These are phyloP conservation scores for Coleophoma crateriformis DNA, from an alignment of 2,329 filamentous ascomycete genomes.

Conservation along the genomic window DNA sequence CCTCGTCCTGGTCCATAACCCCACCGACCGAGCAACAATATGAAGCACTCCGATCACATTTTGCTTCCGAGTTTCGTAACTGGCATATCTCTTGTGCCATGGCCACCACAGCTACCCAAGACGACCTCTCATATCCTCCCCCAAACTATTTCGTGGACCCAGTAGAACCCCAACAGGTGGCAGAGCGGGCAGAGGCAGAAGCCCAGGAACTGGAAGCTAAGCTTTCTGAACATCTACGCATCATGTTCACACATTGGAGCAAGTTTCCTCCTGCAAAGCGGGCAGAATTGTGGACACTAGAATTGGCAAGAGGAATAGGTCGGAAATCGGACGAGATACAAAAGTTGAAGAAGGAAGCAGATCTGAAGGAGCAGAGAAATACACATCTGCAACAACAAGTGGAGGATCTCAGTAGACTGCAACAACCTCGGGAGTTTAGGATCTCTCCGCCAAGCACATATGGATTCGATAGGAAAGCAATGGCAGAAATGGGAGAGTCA, in stretches of 20 bases:
- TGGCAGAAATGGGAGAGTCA: constrained; percentile 41
- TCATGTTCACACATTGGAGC: constrained; percentile 73
- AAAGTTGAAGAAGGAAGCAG: constrained; percentile 41
- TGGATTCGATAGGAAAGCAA: constrained; percentile 42
- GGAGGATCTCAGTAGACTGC: constrained; percentile 51
- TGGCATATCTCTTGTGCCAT: constrained; percentile 53
- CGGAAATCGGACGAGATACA: constrained; percentile 48
- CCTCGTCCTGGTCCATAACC: constrained; percentile 74
- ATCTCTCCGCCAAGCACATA: constrained; percentile 45
- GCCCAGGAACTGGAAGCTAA: constrained; percentile 54
- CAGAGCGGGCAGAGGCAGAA: constrained; percentile 27
- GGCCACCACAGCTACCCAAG: constrained; percentile 41
- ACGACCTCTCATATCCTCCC: constrained; percentile 41
- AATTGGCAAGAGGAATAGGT: constrained; percentile 54
- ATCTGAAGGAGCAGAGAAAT: constrained; percentile 42
- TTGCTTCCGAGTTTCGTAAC: constrained; percentile 60
- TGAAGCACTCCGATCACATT: constrained; percentile 62
- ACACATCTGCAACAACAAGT: constrained; percentile 51
- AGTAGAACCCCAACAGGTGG: constrained; percentile 30
- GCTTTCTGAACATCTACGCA: constrained; percentile 69
- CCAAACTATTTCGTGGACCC: constrained; percentile 22
- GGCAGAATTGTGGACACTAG: constrained; percentile 54
- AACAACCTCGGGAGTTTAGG: constrained; percentile 56
- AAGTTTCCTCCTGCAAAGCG: constrained; percentile 50
- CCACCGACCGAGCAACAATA: constrained; percentile 71